Conservation (phyloP, 768 basidiomycete species). For the Suillus hirtellus region DNA sequence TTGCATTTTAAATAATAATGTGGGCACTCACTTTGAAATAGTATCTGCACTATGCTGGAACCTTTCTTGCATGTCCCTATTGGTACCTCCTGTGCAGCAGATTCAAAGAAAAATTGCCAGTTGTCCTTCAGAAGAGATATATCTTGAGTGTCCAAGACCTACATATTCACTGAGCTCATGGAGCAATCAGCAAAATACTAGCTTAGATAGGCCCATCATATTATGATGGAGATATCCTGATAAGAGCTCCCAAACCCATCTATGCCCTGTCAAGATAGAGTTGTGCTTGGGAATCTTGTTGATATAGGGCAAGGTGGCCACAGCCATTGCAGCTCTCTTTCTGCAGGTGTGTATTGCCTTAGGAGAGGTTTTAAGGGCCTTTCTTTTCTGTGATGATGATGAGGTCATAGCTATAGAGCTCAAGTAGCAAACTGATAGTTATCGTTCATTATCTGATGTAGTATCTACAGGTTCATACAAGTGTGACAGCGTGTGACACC, state of each 20-base stretch:
- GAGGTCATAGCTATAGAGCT: background rate
- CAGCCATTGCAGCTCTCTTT: background rate
- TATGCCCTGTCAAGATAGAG: background rate
- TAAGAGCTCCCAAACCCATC: background rate
- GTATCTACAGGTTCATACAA: background rate
- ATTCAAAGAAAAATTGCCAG: slow-evolving; percentile 2
- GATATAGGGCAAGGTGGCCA: background rate
- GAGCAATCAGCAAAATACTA: background rate
- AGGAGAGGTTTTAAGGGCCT: background rate
- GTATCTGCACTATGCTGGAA: slow-evolving; percentile 3
- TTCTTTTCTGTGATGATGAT: background rate
- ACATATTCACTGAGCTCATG: background rate
- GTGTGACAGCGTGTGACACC: background rate
- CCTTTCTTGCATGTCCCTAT: background rate
- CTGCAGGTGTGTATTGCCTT: background rate
- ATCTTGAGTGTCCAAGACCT: slow-evolving; percentile 1
- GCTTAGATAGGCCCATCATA: background rate
- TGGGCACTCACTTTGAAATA: slow-evolving; percentile 6
- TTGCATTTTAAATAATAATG: too few species aligned
- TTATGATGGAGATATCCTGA: background rate
- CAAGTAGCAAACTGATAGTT: background rate
- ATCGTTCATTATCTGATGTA: background rate
- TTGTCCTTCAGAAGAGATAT: background rate
- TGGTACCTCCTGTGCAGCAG: background rate
- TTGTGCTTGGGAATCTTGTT: background rate